Conservation (phyloP, 495 filamentous ascomycete species). For the Aspergillus biplanus region DNA sequence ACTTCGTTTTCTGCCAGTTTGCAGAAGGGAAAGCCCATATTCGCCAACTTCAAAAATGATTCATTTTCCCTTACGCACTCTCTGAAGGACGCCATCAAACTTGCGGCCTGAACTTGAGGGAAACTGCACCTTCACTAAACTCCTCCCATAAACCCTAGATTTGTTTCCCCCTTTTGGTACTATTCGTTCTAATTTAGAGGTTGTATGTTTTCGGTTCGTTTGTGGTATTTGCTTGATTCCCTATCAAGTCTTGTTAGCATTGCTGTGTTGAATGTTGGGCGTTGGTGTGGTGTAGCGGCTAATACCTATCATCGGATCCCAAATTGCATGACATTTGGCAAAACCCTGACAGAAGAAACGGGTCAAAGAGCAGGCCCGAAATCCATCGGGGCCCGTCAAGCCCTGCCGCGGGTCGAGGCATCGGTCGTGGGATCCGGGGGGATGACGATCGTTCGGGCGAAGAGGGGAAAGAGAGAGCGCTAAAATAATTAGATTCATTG, state of each 20-base stretch:
- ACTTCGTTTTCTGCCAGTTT: not conserved
- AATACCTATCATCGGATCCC: not conserved
- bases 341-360: not conserved
- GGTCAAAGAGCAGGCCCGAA: not conserved
- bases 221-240: not conserved
- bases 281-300: not conserved
- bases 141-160: not conserved
- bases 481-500: too few species aligned
- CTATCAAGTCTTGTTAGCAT: not conserved
- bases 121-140: not conserved
- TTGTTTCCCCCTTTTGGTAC: not conserved
- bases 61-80: not conserved
- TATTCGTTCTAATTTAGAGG: not conserved
- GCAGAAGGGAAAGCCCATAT: not conserved
- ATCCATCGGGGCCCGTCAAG: not conserved
- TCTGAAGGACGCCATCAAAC: not conserved
- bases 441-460: too few species aligned
- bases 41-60: not conserved
- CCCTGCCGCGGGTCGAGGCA: too few species aligned
- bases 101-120: not conserved
- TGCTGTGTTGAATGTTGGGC: not conserved
- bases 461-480: too few species aligned
- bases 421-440: too few species aligned
- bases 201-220: not conserved
- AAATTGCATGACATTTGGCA: not conserved